Conservation (phyloP, 805 yeast species). For the Sporopachydermia lactativora region DNA sequence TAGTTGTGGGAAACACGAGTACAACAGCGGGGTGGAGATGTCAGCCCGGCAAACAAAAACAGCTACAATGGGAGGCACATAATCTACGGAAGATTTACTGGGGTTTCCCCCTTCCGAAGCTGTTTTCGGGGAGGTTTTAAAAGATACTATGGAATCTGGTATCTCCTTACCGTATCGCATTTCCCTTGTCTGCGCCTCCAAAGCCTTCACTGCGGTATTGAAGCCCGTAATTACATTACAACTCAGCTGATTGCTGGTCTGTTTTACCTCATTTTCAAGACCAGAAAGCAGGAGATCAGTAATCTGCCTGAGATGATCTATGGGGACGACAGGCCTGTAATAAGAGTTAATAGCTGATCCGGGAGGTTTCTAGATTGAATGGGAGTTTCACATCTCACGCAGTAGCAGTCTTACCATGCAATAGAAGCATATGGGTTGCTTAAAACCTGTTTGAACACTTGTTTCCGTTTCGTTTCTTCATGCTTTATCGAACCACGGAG, state of each 20-base stretch:
- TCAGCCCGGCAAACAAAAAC: conserved; percentile 37
- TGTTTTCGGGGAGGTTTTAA: conserved; percentile 4
- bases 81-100: conserved; percentile 11
- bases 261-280: background rate
- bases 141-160: background rate
- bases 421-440: conserved; percentile 34
- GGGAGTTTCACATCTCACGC: too few species aligned
- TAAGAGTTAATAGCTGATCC: too few species aligned
- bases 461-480: conserved; percentile 26
- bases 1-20: conserved; percentile 33
- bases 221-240: conserved; percentile 29
- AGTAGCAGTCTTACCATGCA: background rate
- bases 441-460: conserved; percentile 37
- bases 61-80: conserved; percentile 11
- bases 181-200: conserved; percentile 28
- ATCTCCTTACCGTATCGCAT: conserved; percentile 3
- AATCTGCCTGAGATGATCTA: background rate
- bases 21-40: conserved; percentile 26
- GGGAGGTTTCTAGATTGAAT: too few species aligned
- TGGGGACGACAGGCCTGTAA: background rate
- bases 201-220: conserved; percentile 27
- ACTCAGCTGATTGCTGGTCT: too few species aligned
- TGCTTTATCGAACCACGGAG: conserved; percentile 23
- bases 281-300: background rate
- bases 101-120: conserved; percentile 5